A percentile compares a stretch with the other conserved stretches of the same genome.
phyloP scores from a whole-genome alignment of 1,284 basidiomycete species.

The Cutaneotrichosporon sp. region DNA sequence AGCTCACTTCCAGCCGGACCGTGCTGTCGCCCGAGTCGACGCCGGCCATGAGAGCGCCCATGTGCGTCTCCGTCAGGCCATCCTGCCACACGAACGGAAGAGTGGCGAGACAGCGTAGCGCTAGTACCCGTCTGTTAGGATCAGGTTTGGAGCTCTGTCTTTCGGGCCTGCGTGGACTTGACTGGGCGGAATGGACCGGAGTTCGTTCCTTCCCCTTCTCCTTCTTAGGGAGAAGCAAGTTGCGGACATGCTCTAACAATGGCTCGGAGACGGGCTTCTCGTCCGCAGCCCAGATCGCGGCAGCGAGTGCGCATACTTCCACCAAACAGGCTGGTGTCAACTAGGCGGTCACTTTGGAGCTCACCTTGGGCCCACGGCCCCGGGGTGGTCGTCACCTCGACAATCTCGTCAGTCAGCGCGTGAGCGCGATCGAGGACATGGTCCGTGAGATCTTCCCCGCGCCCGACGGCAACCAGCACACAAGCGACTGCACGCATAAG shows the following conservation, averaged over 20 bases:
- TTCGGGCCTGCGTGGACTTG: slow-evolving; percentile 10
- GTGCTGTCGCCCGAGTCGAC: slow-evolving; percentile 40
- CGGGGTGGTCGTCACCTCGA: background rate
- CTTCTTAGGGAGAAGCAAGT: slow-evolving; percentile 13
- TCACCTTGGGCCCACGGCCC: slow-evolving; percentile 16
- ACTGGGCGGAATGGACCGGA: slow-evolving; percentile 7
- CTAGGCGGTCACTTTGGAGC: background rate
- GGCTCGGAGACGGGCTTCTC: slow-evolving; percentile 3
- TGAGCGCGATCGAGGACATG: slow-evolving; percentile 4
- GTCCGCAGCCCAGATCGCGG: slow-evolving; percentile 12
- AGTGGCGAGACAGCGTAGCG: slow-evolving; percentile 35
- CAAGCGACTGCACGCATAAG: slow-evolving; percentile 12
- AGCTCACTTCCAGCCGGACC: slow-evolving; percentile 39
- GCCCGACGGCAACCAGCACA: slow-evolving; percentile 10
- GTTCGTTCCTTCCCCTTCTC: slow-evolving; percentile 19
- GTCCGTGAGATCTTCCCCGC: too few species aligned
- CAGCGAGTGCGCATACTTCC: slow-evolving; percentile 14
- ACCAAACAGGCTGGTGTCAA: slow-evolving; percentile 21
- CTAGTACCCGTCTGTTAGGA: slow-evolving; percentile 42
- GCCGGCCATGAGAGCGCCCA: slow-evolving; percentile 46
- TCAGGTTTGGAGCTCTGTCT: background rate
- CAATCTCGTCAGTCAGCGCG: slow-evolving; percentile 12
- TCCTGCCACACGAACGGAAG: slow-evolving; percentile 38
- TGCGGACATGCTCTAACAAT: slow-evolving; percentile 16
- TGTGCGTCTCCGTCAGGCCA: slow-evolving; percentile 36